Evolutionary conservation across 2,329 filamentous ascomycete species (phyloP).

Genomic region (Hirsutella minnesotensis): DNA sequence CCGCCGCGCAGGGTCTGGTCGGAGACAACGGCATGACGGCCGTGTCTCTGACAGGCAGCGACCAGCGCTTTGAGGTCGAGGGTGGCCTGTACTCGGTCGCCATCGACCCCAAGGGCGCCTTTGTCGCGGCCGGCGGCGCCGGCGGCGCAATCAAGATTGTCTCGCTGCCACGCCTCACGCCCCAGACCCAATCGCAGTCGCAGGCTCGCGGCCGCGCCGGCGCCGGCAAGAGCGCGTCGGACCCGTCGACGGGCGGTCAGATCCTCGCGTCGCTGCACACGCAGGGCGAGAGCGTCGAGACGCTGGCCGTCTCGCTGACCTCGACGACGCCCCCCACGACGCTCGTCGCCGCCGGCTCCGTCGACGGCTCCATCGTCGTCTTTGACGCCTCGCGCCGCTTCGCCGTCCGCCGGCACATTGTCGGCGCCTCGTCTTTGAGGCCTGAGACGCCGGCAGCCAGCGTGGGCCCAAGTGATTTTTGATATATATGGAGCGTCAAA

Average conservation of each 20-base stretch:
- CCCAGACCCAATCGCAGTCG: constrained; percentile 18
- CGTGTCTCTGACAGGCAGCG: constrained; percentile 63
- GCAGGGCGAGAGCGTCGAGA: constrained; percentile 67
- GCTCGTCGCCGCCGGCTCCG: constrained; percentile 53
- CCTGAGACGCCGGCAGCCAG: constrained; percentile 24
- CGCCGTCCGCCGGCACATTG: constrained; percentile 71
- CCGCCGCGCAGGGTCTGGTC: constrained; percentile 43
- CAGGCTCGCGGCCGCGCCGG: constrained; percentile 1
- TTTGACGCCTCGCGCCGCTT: constrained; percentile 83
- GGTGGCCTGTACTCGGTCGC: constrained; percentile 85
- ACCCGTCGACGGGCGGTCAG: constrained; percentile 31
- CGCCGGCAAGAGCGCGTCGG: constrained; percentile 8
- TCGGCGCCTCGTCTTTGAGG: constrained; percentile 64
- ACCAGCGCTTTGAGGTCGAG: constrained; percentile 85
- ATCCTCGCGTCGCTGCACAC: constrained; percentile 78
- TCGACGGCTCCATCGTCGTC: constrained; percentile 68
- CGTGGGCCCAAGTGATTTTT: too few relatives aligned
- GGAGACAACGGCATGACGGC: constrained; percentile 50
- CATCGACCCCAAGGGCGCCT: constrained; percentile 65
- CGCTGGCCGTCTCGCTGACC: constrained; percentile 46
- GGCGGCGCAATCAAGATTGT: constrained; percentile 78
- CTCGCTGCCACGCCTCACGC: constrained; percentile 57
- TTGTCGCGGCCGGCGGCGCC: constrained; percentile 79
- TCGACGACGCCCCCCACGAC: constrained; percentile 33
- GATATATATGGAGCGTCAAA: too few relatives aligned